Evolutionary conservation across 139 green algal species (phyloP), one percentile per base, ranked within the genome.

Genomic region (Tetradesmus lagerheimii): DNA sequence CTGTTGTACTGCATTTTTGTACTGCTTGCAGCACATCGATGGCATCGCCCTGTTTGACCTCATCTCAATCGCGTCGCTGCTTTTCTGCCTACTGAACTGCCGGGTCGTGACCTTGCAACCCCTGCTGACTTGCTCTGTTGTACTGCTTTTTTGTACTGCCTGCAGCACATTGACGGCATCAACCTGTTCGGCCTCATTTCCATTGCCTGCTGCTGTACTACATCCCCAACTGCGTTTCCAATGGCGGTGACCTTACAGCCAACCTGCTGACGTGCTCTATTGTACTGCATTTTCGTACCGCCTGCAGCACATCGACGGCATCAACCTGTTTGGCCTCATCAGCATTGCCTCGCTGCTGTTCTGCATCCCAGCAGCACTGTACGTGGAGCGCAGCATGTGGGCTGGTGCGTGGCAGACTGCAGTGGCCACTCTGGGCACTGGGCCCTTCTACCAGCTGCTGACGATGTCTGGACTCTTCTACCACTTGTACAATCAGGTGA

Each of bases 271-370:
- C 43, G 5, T 50, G 6, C 8, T 14, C 12, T 62, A 11, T 14
- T 62, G 47, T 14, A 12, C 29, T 88, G 79, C 34, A 47, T 0
- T 9, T 27, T 38, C 11, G n/a, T 37, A 23, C 74, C 34, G 31
- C 27, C 18, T 86, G 89, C 93, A 97, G 92, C 82, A 97, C 86
- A 96, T 99, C 31, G 96, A 98, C 80, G 97, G 97, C 81, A 99
- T 98, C 93, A 99, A 99, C 93, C 94, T 99, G 78, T 99, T 98
- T 93, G 97, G 94, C 29, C 93, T 98, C 77, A 96, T 99, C 75
- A 97, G 95, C 86, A 96, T 98, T 77, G 93, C 95, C 1, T 97
- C 95, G 16, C 92, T 98, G 38, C 4, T 98, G 4, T 98, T 95
- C 91, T 97, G 95, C 89, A 83, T 93, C n/a, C 97, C 97, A 31